Evolutionary conservation across 2,329 filamentous ascomycete species (phyloP), one percentile per base, ranked within the genome.

Genomic region (Thyridium curvatum): DNA sequence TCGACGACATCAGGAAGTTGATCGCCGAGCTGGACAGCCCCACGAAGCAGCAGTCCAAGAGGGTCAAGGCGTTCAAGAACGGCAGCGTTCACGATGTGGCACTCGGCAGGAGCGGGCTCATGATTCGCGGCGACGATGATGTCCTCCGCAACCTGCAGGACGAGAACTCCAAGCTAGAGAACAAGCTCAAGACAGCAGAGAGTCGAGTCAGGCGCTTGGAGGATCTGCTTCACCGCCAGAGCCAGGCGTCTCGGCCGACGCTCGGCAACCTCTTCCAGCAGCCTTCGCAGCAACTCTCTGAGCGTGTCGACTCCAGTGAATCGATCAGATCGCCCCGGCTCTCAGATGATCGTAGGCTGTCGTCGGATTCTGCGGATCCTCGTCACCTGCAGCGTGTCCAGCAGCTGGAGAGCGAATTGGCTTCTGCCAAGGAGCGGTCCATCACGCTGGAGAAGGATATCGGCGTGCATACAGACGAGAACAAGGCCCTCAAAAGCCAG

Each of bases 41-140:
- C 3, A 93, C 87, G 1, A 88, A 84, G 51, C 87, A 93, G 57
- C 90, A 94, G 55, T 78, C 82, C 44, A 90, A 88, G 60, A 79
- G 88, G 41, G 78, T 93, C 7, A 94, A 91, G 58, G 89, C 88
- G 5, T 97, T 98, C 69, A 96, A 96, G 57, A 93, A 94, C 55
- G 93, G 93, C 13, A 97, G 93, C 55, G 77, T 97, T 30, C 89
- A 96, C 52, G 93, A 97, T 56, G 83, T 84, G n/a, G 79, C 79
- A 3, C 74, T 96, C 44, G 88, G 88, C n/a, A 80, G 84, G 52
- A 94, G 86, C 47, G 91, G 88, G 2, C 73, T 96, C 9, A 65
- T 95, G 52, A 77, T 94, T 12, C 81, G 87, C 30, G 89, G 87
- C n/a, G 85, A 93, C 45, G 88, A 94, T 52, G 90, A 96, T 46